Conservation (phyloP, 2,329 filamentous ascomycete genomes). For the Phyllosticta capitalensis region DNA sequence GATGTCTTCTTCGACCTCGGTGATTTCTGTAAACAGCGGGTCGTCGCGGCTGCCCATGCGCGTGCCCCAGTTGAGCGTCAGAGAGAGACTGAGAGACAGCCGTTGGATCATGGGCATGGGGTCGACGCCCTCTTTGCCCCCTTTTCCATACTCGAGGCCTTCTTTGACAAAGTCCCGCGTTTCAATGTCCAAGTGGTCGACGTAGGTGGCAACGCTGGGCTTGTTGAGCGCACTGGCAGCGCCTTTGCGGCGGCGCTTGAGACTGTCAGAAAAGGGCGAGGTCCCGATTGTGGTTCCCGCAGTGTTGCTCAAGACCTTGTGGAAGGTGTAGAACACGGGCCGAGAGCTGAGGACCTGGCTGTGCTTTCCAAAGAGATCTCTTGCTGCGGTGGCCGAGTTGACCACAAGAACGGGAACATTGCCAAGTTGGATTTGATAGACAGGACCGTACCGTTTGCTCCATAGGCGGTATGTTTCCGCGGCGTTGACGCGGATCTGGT, state of each 20-base stretch:
- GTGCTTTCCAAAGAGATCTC: constrained; percentile 33
- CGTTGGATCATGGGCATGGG: constrained; percentile 61
- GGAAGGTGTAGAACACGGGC: constrained; percentile 38
- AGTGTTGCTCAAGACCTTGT: constrained; percentile 51
- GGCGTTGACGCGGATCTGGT: constrained; percentile 33
- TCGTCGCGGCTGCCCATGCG: constrained; percentile 52
- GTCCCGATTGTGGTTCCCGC: constrained; percentile 60
- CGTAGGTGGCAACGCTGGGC: constrained; percentile 53
- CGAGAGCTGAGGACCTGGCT: constrained; percentile 33
- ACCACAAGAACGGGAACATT: constrained; percentile 37
- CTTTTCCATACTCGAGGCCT: constrained; percentile 47
- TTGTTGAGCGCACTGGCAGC: constrained; percentile 57
- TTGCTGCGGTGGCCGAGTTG: constrained; percentile 33
- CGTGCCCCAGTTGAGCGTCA: constrained; percentile 59
- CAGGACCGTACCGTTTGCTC: constrained; percentile 31
- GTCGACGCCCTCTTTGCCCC: constrained; percentile 46
- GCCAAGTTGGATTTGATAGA: constrained; percentile 39
- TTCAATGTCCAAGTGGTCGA: constrained; percentile 53
- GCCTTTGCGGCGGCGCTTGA: constrained; percentile 56
- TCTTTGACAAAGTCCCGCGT: constrained; percentile 55
- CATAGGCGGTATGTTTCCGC: constrained; percentile 36
- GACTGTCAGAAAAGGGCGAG: constrained; percentile 54
- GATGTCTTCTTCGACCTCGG: constrained; percentile 52
- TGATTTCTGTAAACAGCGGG: constrained; percentile 53
- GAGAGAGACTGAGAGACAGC: constrained; percentile 50